Conservation (phyloP, 495 filamentous ascomycete species). For the Aspergillus avenaceus region DNA sequence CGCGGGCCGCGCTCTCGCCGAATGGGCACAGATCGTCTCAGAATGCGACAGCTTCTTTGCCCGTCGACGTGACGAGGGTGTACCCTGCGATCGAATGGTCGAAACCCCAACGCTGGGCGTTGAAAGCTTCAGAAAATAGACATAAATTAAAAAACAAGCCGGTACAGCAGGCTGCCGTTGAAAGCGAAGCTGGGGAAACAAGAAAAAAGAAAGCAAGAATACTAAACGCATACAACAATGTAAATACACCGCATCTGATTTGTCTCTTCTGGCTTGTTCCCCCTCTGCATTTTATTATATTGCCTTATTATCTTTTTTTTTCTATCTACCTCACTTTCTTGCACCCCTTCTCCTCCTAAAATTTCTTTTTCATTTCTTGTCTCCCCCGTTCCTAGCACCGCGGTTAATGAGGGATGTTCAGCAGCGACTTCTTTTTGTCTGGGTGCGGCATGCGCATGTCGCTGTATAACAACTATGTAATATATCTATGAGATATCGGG, state of each 20-base stretch:
- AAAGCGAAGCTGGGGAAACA: not conserved
- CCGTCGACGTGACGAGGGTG: slow-evolving; percentile 78
- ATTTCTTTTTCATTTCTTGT: not conserved
- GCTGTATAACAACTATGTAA: slow-evolving; percentile 1
- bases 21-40: slow-evolving; percentile 79
- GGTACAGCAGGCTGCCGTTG: not conserved
- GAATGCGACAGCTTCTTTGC: slow-evolving; percentile 95
- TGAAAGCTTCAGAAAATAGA: slow-evolving; percentile 74
- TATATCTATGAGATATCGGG: slow-evolving; percentile 1
- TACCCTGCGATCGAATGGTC: slow-evolving; percentile 67
- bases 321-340: too few species aligned
- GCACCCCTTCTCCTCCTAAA: not conserved
- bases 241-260: not conserved
- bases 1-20: slow-evolving; percentile 80
- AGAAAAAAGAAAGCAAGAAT: too few species aligned
- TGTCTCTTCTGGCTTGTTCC: too few species aligned
- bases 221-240: not conserved
- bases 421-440: not conserved
- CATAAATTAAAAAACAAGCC: too few species aligned
- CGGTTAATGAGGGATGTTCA: not conserved
- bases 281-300: too few species aligned
- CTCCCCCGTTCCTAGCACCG: too few species aligned
- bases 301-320: too few species aligned
- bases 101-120: slow-evolving; percentile 87
- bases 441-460: not conserved